Base-by-base conservation (phyloP, 371 early-diverging fungal genomes). In the Syncephalastrum contaminatum region DNA sequence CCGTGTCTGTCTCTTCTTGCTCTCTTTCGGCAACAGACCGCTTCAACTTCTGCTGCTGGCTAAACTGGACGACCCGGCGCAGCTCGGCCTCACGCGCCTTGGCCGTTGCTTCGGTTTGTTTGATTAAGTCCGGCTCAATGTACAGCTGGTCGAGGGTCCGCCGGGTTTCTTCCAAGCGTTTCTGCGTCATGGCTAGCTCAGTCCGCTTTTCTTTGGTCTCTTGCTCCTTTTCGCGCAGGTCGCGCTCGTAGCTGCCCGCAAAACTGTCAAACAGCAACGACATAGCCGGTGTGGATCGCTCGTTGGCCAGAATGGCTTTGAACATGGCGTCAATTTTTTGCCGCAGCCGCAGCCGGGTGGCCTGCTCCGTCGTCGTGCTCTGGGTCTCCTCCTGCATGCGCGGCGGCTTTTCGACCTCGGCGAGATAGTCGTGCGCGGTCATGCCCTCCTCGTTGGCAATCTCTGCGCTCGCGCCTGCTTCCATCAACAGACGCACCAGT, bases 401-500 rank as follows among this genome's bases (percentile, higher is more conserved):
- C 18, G 45, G 48, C 8, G 51, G 22, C 22, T 57, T 43, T 15
- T 80, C 82, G 10, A 62, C 59, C 55, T 82, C 83, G 3, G 65
- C 59, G 40, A 84, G 24, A 63, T 77, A 80, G 42, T 84, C 85
- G 57, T 82, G 77, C n/a, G 84, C 84, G 49, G 81, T 81, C 66
- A 73, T 77, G 18, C 94, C 94, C 21, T 87, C 84, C 48, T 77
- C 70, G 69, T 97, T 97, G 21, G 73, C 68, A 48, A 95, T 85
- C 14, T 81, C 75, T 1, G 83, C 54, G 62, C 88, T 86, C 0
- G 96, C 97, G 4, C 96, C 95, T 8, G 86, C 90, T 15, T 92
- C 86, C 43, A 93, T 52, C 16, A 97, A 67, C 60, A 91, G 60
- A 48, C 86, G 72, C 1, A 92, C 84, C 12, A 96, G 64, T 10